Evolutionary conservation across 257 asterid genomes (phyloP).

Genomic region (Ilex asprella): DNA sequence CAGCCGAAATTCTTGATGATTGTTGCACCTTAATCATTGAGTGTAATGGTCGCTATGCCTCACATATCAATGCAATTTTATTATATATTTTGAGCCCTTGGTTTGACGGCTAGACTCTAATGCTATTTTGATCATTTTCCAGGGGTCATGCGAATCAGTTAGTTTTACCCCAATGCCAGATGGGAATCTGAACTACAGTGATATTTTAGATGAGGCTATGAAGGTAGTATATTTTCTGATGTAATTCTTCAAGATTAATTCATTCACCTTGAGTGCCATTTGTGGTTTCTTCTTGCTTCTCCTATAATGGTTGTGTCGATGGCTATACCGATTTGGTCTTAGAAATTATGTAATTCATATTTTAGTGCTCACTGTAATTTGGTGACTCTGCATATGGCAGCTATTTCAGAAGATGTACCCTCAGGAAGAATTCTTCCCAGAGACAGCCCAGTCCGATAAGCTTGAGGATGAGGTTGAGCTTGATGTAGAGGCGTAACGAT

Average conservation of each 20-base stretch:
- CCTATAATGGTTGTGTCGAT: too few species aligned
- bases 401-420: constrained; percentile 56
- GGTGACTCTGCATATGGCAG: constrained; percentile 20
- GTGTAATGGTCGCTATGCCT: background rate
- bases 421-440: constrained; percentile 50
- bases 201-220: constrained; percentile 49
- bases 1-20: too few species aligned
- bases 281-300: background rate
- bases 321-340: too few species aligned
- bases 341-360: too few species aligned
- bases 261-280: background rate
- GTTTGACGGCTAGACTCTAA: background rate
- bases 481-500: constrained; percentile 28
- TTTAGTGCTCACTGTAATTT: background rate
- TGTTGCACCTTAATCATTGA: too few species aligned
- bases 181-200: constrained; percentile 51
- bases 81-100: background rate
- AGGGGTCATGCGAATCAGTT: constrained; percentile 39
- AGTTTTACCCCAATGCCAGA: constrained; percentile 56
- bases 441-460: constrained; percentile 27
- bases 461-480: constrained; percentile 29
- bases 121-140: constrained; percentile 21
- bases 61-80: background rate
- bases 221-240: constrained; percentile 34
- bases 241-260: background rate